phyloP scores from a whole-genome alignment of 306 rosid genomes.

The Vigna mungo region DNA sequence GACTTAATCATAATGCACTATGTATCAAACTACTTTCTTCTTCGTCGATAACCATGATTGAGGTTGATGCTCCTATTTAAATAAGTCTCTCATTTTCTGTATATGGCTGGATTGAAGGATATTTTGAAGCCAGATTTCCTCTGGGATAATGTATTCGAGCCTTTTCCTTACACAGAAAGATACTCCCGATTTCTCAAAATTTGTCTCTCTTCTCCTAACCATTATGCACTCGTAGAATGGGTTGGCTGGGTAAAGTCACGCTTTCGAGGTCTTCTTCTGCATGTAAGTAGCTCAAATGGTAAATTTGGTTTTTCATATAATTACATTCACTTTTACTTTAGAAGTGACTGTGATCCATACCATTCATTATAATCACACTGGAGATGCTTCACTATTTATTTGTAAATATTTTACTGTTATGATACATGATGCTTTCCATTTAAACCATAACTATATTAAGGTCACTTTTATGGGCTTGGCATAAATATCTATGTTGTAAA shows the following conservation, averaged over 20 bases:
- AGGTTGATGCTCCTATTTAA: slow-evolving; percentile 5
- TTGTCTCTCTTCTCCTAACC: slow-evolving; percentile 43
- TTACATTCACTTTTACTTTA: neutral
- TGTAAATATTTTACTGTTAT: neutral
- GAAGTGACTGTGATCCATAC: neutral
- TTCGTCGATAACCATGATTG: neutral
- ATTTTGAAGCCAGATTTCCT: slow-evolving; percentile 45
- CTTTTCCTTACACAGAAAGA: slow-evolving; percentile 47
- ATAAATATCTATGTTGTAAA: neutral
- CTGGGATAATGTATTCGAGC: slow-evolving; percentile 51
- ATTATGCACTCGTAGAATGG: slow-evolving; percentile 54
- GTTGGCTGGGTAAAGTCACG: slow-evolving; percentile 60
- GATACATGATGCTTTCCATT: neutral
- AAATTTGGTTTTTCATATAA: slow-evolving; percentile 21
- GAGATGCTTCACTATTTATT: neutral
- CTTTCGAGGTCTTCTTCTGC: slow-evolving; percentile 49
- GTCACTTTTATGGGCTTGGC: neutral
- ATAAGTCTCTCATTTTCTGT: slow-evolving; percentile 24
- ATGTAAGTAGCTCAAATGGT: slow-evolving; percentile 42
- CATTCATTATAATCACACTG: neutral
- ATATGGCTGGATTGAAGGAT: slow-evolving; percentile 49
- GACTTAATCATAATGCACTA: no score
- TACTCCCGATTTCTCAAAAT: slow-evolving; percentile 51
- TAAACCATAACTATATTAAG: neutral
- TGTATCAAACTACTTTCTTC: neutral